Evolutionary conservation across 768 basidiomycete species (phyloP).

Genomic region (Tulasnella sp.): DNA sequence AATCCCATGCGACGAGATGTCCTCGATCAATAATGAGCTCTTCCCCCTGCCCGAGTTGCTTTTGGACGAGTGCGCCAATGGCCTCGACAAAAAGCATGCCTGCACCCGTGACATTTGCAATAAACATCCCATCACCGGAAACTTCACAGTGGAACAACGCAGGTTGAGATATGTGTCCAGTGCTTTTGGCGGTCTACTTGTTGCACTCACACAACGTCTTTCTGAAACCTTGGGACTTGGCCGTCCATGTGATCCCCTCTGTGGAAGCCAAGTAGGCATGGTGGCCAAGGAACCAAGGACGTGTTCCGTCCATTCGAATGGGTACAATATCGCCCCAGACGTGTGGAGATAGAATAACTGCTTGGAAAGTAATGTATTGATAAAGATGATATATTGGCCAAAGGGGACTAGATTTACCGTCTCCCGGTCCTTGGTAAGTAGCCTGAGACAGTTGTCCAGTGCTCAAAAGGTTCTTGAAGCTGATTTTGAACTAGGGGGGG

Average conservation of each 20-base stretch:
- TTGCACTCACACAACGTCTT: conserved; percentile 26
- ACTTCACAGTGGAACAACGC: conserved; percentile 19
- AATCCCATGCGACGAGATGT: conserved; percentile 31
- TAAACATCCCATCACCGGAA: conserved; percentile 30
- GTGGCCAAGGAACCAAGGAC: conserved; percentile 26
- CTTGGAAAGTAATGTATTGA: background rate
- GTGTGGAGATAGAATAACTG: conserved; percentile 28
- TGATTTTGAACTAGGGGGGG: conserved; percentile 1
- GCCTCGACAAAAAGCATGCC: conserved; percentile 28
- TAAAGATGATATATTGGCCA: background rate
- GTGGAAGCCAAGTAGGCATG: conserved; percentile 28
- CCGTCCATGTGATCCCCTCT: conserved; percentile 21
- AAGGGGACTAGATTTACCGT: background rate
- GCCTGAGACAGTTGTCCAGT: conserved; percentile 22
- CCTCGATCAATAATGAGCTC: conserved; percentile 31
- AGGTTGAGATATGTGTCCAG: too few relatives aligned
- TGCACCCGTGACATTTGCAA: conserved; percentile 22
- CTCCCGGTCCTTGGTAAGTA: conserved; percentile 21
- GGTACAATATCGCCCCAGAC: conserved; percentile 30
- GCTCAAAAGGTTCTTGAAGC: conserved; percentile 26
- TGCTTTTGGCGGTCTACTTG: too few relatives aligned
- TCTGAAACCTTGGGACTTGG: conserved; percentile 26
- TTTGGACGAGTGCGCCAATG: conserved; percentile 27
- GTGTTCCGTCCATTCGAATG: conserved; percentile 25
- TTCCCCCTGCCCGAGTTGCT: conserved; percentile 25